Base-by-base conservation (phyloP, 352 stramenopile genomes). In the Pythium angustatum region DNA sequence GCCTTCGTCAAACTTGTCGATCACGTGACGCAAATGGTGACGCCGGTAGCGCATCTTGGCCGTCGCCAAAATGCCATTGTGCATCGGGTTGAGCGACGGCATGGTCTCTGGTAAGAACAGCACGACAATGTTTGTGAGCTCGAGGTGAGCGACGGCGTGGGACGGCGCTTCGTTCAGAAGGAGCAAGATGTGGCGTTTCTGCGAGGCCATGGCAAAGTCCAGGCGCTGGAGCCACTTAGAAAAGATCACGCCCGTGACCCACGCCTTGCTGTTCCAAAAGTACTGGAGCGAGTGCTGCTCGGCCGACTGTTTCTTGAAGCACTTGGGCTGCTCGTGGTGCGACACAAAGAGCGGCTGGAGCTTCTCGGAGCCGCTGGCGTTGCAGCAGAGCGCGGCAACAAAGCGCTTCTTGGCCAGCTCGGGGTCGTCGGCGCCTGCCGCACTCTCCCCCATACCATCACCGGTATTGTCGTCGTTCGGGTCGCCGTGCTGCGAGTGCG, bases 241-340 rank as follows among this genome's bases (percentile, higher is more conserved):
- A 63, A 94, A 94, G 49, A 93, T 86, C 11, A 93, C 81, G 11
- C 84, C 85, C 6, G 83, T 94, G 78, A 94, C 86, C 82, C 83
- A 91, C 17, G 83, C 83, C 60, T 91, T 91, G 64, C 76, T 76
- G 71, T 94, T 94, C 71, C 68, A 87, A 58, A 90, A 90, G 75
- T 94, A 94, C 65, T 93, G 83, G 30, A 94, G 68, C 17, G 77
- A 81, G 54, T 92, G 79, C 71, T 93, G 79, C 62, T 92, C 83
- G 1, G 85, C 78, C n/a, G 71, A 78, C 34, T 91, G 91, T 43
- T 87, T 90, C 3, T 73, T 71, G 64, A 92, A 94, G 62, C 83
- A 92, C 50, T 90, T 83, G 4, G 85, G 85, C 40, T 87, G 73
- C 44, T 91, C 80, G 36, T 87, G 75, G 53, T 94, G 83, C n/a